Conservation (phyloP, 2,329 filamentous ascomycete genomes). For the Dryadomyces quercus-mongolicae region DNA sequence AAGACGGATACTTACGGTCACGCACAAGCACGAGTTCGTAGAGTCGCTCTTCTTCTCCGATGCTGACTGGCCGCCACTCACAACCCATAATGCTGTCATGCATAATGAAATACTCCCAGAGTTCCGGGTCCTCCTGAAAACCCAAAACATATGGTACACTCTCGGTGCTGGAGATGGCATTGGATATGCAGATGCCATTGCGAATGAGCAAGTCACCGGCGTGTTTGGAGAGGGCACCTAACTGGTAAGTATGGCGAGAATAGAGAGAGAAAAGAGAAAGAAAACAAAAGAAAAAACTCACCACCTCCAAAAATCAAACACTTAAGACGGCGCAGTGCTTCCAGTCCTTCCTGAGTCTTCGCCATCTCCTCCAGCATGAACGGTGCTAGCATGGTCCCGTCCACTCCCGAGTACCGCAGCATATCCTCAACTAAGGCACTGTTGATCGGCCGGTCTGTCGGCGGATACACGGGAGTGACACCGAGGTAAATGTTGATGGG, state of each 20-base stretch:
- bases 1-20: conserved; percentile 17
- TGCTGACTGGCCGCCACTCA: not conserved
- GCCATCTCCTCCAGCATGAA: conserved; percentile 31
- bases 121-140: conserved; percentile 17
- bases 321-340: conserved; percentile 20
- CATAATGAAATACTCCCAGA: conserved; percentile 32
- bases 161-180: conserved; percentile 30
- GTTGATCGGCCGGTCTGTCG: conserved; percentile 22
- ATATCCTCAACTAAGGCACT: conserved; percentile 20
- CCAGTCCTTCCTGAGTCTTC: conserved; percentile 18
- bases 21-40: conserved; percentile 25
- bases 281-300: conserved; percentile 8
- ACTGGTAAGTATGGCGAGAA: not conserved
- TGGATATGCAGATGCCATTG: conserved; percentile 21
- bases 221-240: conserved; percentile 24
- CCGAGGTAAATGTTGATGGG: conserved; percentile 17
- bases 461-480: conserved; percentile 13
- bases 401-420: conserved; percentile 15
- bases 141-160: conserved; percentile 13
- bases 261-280: too few species aligned
- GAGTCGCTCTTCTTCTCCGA: conserved; percentile 14
- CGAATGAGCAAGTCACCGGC: conserved; percentile 25
- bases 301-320: conserved; percentile 26
- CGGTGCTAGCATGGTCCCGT: conserved; percentile 22
- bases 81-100: conserved; percentile 20